These are phyloP conservation scores for Epichloe sp. DNA, from an alignment of 2,329 filamentous ascomycete genomes.

Conservation along the genomic window DNA sequence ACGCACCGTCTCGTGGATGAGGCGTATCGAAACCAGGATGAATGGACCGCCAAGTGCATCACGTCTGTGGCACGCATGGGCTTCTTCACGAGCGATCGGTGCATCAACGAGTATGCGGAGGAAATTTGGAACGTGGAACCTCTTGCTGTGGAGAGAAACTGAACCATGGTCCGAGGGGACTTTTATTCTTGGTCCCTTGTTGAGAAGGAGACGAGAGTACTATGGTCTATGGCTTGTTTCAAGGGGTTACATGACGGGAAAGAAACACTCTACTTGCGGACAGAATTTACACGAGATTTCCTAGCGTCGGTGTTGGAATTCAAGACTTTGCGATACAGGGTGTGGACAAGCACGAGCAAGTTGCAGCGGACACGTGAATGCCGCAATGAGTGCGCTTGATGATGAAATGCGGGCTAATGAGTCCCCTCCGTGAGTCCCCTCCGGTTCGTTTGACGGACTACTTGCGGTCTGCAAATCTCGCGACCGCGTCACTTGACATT, in stretches of 20 bases:
- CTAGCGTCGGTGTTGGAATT: neutral
- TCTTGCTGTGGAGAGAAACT: slow-evolving; percentile 30
- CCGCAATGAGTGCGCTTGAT: neutral
- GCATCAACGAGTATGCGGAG: slow-evolving; percentile 96
- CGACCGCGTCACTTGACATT: neutral
- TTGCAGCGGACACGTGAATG: neutral
- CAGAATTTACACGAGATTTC: neutral
- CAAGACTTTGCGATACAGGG: neutral
- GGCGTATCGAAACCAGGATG: slow-evolving; percentile 81
- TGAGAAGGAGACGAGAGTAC: neutral
- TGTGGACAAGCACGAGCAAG: neutral
- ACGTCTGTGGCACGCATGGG: slow-evolving; percentile 85
- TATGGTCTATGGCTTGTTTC: too few relatives aligned
- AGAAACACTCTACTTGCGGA: neutral
- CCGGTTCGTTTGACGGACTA: neutral
- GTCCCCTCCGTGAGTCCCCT: neutral
- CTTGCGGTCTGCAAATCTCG: too few relatives aligned
- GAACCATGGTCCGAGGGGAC: too few relatives aligned
- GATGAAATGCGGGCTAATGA: neutral
- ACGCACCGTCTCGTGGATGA: slow-evolving; percentile 86
- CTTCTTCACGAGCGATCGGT: slow-evolving; percentile 90
- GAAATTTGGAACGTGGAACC: slow-evolving; percentile 96
- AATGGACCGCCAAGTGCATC: slow-evolving; percentile 86
- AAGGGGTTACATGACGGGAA: neutral
- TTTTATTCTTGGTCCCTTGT: neutral